Conservation (phyloP, 2,329 filamentous ascomycete genomes). For the Coleophoma crateriformis region DNA sequence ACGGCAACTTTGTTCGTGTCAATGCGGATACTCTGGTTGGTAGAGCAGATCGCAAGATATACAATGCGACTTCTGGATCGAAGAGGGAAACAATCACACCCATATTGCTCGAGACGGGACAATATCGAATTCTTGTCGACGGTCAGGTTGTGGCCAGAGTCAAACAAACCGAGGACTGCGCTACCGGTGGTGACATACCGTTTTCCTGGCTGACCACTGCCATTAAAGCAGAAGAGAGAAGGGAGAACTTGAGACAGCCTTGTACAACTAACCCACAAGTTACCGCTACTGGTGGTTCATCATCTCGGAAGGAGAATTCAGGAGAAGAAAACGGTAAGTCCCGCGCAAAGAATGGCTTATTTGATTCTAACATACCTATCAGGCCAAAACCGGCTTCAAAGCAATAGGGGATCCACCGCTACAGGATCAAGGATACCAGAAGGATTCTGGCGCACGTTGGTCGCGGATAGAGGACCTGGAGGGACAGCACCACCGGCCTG, state of each 20-base stretch:
- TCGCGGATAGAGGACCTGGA: background rate
- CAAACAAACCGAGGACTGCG: background rate
- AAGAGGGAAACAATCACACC: background rate
- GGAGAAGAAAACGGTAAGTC: too few relatives aligned
- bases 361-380: too few relatives aligned
- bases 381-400: too few relatives aligned
- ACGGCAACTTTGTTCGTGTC: background rate
- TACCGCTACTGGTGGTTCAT: background rate
- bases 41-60: background rate
- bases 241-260: background rate
- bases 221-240: background rate
- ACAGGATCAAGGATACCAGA: background rate
- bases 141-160: background rate
- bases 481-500: background rate
- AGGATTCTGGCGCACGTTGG: slow-evolving; percentile 1
- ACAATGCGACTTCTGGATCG: background rate
- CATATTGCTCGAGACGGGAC: background rate
- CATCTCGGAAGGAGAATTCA: background rate
- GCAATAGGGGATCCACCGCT: too few relatives aligned
- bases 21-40: background rate
- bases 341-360: too few relatives aligned
- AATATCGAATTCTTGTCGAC: background rate
- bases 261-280: too few relatives aligned
- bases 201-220: background rate
- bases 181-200: background rate